Evolutionary conservation across 495 filamentous ascomycete genomes (phyloP), one percentile per base, ranked within the genome.

Genomic region (Apiosordaria backusii): DNA sequence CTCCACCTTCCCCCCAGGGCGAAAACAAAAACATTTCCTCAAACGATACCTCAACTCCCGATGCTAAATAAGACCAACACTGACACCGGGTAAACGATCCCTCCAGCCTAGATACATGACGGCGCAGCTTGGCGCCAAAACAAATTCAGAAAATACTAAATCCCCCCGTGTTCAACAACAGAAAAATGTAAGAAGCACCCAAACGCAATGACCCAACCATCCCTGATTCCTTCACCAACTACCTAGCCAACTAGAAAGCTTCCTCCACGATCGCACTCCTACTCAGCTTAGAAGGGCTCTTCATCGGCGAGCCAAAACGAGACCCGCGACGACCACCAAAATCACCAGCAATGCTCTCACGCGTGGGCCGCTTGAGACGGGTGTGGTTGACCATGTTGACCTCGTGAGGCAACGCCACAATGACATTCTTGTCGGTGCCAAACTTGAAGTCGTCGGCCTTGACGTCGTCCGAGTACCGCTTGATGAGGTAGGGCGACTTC

Each of bases 371-470:
- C 85, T 90, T 91, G 74, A 99, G 87, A 68, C 85, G 87, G 67
- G 88, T 83, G 77, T 92, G 92, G 54, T 87, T 89, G 24, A 98
- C 91, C 93, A 97, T 97, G 76, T 97, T 94, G 68, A 99, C 94
- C 78, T 97, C 93, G 74, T 99, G 96, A 4, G 96, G 93, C 67
- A 98, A 80, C 1, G 95, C 95, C 22, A 99, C 93, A 73, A 99
- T 97, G 67, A 99, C 91, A 70, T 97, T 97, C 85, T 97, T 96
- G 74, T 99, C 95, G 15, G 88, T 91, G 29, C 93, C 93, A 71
- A 93, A 99, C 69, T 92, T 91, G 88, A 99, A 99, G 75, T 99
- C 96, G 74, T 99, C 96, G n/a, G 95, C 95, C 82, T 93, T 97
- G 70, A 99, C 92, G 62, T 95, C 90, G 76, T 99, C 95, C 4